Percentiles rank a stretch among this genome's conserved stretches.
Evolutionary conservation across 768 basidiomycete species (phyloP).

Genomic region (Mycena olivaceomarginata): DNA sequence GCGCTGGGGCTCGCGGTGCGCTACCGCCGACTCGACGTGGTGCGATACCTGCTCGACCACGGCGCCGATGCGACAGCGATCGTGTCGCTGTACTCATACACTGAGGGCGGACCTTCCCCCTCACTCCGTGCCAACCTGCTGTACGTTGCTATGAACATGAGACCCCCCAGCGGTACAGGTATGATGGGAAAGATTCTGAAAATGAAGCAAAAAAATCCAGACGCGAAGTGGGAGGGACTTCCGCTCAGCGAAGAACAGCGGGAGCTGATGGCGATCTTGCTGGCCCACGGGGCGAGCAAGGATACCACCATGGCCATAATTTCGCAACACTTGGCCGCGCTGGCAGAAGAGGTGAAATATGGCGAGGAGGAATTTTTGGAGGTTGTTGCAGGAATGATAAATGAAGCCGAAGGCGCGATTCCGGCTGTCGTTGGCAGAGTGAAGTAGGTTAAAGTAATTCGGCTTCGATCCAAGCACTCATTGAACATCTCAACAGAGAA

Average conservation of each 20-base stretch:
- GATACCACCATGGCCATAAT: constrained; percentile 34
- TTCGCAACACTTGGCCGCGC: constrained; percentile 56
- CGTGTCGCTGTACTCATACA: background rate
- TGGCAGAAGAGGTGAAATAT: constrained; percentile 51
- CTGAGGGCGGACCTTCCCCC: background rate
- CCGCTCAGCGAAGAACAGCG: constrained; percentile 4
- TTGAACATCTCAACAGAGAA: no score
- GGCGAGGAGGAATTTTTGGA: constrained; percentile 27
- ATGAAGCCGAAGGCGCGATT: constrained; percentile 26
- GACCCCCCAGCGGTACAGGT: background rate
- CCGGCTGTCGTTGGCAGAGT: background rate
- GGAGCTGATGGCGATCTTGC: constrained; percentile 19
- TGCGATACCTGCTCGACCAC: constrained; percentile 11
- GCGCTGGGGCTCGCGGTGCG: constrained; percentile 3
- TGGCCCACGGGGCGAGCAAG: constrained; percentile 26
- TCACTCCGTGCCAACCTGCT: constrained; percentile 9
- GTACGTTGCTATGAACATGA: constrained; percentile 9
- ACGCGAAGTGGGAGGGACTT: constrained; percentile 17
- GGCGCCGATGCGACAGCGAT: constrained; percentile 12
- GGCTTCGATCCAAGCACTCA: no score
- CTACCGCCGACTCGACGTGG: background rate
- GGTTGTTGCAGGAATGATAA: constrained; percentile 17
- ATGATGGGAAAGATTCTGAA: no score
- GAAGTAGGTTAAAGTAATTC: background rate
- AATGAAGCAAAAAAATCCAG: no score